Percentiles rank a stretch among this genome's conserved stretches.
Conservation (phyloP, 1,139 yeast species). For the Blastobotrys illinoisensis region DNA sequence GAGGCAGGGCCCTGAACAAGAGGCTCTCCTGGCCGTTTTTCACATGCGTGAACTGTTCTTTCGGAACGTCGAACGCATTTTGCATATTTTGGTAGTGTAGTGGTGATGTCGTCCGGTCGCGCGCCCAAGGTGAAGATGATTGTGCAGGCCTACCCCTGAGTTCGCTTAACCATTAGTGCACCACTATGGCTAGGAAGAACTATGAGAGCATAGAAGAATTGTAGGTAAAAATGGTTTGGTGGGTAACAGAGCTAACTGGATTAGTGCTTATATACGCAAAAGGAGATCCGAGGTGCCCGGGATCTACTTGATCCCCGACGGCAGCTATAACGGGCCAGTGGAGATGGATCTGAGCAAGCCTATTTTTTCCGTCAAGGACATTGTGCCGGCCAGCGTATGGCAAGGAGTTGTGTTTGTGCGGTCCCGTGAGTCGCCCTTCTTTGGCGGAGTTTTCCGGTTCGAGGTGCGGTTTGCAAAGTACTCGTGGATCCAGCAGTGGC, state of each 20-base stretch:
- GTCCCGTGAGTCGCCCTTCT: slow-evolving; percentile 9
- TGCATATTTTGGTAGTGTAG: not conserved
- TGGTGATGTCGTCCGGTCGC: not conserved
- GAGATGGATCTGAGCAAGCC: slow-evolving; percentile 2
- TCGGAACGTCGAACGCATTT: not conserved
- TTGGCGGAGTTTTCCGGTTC: slow-evolving; percentile 14
- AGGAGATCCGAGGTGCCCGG: not conserved
- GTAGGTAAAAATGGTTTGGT: slow-evolving; percentile 6
- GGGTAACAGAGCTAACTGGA: not conserved
- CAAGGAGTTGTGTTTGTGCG: slow-evolving; percentile 15
- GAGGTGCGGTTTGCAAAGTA: slow-evolving; percentile 12
- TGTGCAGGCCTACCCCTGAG: not conserved
- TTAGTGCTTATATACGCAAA: slow-evolving; percentile 11
- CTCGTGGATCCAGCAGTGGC: slow-evolving; percentile 11
- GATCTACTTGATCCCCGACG: slow-evolving; percentile 13
- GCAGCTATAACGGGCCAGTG: slow-evolving; percentile 2
- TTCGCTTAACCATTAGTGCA: not conserved
- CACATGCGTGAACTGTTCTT: not conserved
- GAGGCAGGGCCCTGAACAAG: not conserved
- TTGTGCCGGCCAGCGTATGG: slow-evolving; percentile 11
- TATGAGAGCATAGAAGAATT: slow-evolving; percentile 14
- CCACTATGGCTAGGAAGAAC: slow-evolving; percentile 4
- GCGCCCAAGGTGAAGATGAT: not conserved
- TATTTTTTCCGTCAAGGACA: slow-evolving; percentile 3
- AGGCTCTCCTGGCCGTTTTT: not conserved